phyloP scores from a whole-genome alignment of 345 rosid genomes.

The Gossypium anomalum region DNA sequence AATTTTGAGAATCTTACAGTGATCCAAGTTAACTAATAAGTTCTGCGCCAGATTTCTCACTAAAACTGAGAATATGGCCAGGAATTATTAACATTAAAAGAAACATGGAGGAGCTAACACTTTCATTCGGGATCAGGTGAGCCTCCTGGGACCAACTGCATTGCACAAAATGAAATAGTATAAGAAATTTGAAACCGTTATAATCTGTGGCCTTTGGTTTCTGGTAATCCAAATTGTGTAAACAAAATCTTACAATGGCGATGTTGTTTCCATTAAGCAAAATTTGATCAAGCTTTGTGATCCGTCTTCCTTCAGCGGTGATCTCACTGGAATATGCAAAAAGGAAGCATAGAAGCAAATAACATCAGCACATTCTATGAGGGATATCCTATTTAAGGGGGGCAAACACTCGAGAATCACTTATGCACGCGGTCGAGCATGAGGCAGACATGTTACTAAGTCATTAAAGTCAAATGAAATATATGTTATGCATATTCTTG shows the following conservation, averaged over 20 bases:
- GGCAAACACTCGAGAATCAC: not conserved
- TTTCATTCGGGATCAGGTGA: conserved; percentile 55
- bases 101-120: not conserved
- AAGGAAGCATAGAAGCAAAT: conserved; percentile 9
- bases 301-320: conserved; percentile 81
- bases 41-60: not conserved
- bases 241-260: too few species aligned
- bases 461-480: not conserved
- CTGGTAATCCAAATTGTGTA: not conserved
- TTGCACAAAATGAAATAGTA: conserved; percentile 21
- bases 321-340: conserved; percentile 55
- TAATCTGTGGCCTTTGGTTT: not conserved
- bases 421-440: not conserved
- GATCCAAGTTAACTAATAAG: not conserved
- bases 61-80: not conserved
- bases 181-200: not conserved
- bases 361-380: not conserved
- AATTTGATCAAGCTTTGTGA: conserved; percentile 95
- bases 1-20: conserved; percentile 2
- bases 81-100: not conserved
- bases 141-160: conserved; percentile 97
- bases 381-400: not conserved
- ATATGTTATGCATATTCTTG: not conserved
- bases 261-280: conserved; percentile 88
- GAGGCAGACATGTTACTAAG: not conserved